Percentiles rank a stretch among this genome's conserved stretches.
Evolutionary conservation across 371 early-diverging fungal genomes (phyloP).

Genomic region (Mortierella sp.): DNA sequence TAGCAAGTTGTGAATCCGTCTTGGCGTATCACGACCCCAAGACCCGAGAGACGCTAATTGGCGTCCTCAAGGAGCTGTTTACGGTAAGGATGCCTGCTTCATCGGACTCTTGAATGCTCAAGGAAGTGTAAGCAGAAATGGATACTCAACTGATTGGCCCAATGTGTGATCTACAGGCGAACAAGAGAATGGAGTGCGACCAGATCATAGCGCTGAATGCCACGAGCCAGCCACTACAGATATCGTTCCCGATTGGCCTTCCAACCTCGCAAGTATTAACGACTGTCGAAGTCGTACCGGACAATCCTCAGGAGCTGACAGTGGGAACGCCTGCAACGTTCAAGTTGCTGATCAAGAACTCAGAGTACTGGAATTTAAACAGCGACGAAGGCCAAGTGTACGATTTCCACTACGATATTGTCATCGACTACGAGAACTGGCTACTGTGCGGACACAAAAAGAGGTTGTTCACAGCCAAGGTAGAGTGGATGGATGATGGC

Average conservation of each 20-base stretch:
- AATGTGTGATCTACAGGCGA: constrained; percentile 10
- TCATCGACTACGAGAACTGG: constrained; percentile 78
- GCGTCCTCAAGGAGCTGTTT: constrained; percentile 38
- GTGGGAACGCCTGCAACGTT: constrained; percentile 70
- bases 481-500: constrained; percentile 14
- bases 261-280: constrained; percentile 58
- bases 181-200: constrained; percentile 43
- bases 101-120: neutral
- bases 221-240: constrained; percentile 29
- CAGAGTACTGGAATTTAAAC: constrained; percentile 64
- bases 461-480: constrained; percentile 69
- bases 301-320: constrained; percentile 56
- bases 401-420: constrained; percentile 73
- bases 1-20: constrained; percentile 64
- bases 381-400: constrained; percentile 47
- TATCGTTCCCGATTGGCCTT: constrained; percentile 62
- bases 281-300: constrained; percentile 66
- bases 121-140: too few relatives aligned
- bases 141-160: too few relatives aligned
- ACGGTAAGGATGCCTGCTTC: constrained; percentile 17
- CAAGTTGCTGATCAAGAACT: constrained; percentile 64
- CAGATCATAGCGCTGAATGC: constrained; percentile 29
- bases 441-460: constrained; percentile 74
- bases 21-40: constrained; percentile 66
- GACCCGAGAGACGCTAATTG: constrained; percentile 32